Percentiles rank a stretch among this genome's conserved stretches.
Conservation (phyloP, 2,329 filamentous ascomycete species). For the Colletotrichum lini region DNA sequence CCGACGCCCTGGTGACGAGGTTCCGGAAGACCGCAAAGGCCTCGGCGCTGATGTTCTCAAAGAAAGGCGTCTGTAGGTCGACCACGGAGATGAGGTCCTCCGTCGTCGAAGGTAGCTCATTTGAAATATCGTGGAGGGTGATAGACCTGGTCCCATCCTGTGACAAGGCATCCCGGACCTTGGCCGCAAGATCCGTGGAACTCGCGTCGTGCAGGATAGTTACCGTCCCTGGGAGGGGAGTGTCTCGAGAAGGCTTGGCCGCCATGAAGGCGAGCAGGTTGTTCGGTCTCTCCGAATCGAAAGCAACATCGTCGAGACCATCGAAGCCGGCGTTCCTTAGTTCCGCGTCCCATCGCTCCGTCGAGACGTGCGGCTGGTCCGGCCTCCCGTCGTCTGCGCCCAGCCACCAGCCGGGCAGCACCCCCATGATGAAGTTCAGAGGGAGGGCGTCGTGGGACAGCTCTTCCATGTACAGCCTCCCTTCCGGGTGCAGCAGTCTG, state of each 20-base stretch:
- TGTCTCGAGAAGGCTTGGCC: neutral
- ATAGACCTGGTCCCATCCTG: too few relatives aligned
- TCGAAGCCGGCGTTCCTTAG: conserved; percentile 47
- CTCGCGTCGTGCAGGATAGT: conserved; percentile 12
- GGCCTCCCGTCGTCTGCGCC: conserved; percentile 49
- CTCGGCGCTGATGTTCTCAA: conserved; percentile 34
- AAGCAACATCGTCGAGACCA: conserved; percentile 45
- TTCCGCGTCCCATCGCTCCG: conserved; percentile 47
- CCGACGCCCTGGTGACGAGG: conserved; percentile 19
- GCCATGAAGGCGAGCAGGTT: conserved; percentile 34
- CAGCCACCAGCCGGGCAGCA: conserved; percentile 54
- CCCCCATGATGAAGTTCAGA: conserved; percentile 49
- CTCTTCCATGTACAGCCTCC: conserved; percentile 45
- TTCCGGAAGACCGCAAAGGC: conserved; percentile 39
- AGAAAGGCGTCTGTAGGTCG: conserved; percentile 43
- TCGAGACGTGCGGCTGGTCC: conserved; percentile 47
- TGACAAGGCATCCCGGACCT: neutral
- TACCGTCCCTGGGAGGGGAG: neutral
- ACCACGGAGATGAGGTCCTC: conserved; percentile 39
- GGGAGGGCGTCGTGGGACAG: conserved; percentile 3
- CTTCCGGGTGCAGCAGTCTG: conserved; percentile 50
- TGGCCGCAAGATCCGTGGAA: conserved; percentile 1
- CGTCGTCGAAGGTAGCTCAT: neutral
- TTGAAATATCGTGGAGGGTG: conserved; percentile 7
- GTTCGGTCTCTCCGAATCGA: conserved; percentile 43